A percentile compares a stretch with the other conserved stretches of the same genome.
Evolutionary conservation across 805 yeast species (phyloP).

Genomic region (Cyberlindnera euphorbiiphila): DNA sequence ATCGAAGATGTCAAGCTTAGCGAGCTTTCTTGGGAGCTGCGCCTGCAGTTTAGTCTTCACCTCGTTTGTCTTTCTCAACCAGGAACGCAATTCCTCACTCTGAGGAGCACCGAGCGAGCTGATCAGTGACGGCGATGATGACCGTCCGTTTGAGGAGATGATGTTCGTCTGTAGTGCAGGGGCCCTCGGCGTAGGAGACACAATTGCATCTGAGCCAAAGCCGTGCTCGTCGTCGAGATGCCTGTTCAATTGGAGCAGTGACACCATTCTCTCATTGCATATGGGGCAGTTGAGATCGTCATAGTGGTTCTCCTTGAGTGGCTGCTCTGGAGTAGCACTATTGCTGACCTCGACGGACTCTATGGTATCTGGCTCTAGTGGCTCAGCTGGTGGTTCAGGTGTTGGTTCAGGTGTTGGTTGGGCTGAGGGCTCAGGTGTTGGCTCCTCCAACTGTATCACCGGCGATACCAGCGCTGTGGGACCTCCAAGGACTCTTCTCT

Average conservation of each 20-base stretch:
- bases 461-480: neutral
- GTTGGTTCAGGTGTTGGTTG: conserved; percentile 7
- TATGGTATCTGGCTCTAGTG: conserved; percentile 13
- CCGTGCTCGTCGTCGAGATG: conserved; percentile 72
- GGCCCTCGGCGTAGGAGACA: conserved; percentile 1
- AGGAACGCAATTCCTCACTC: conserved; percentile 37
- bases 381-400: conserved; percentile 3
- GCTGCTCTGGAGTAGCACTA: neutral
- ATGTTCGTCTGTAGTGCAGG: neutral
- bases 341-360: conserved; percentile 11
- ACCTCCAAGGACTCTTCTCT: conserved; percentile 5
- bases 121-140: conserved; percentile 5
- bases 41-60: conserved; percentile 36
- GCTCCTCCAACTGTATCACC: no score
- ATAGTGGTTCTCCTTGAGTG: conserved; percentile 3
- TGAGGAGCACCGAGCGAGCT: conserved; percentile 10
- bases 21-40: conserved; percentile 34
- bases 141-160: neutral
- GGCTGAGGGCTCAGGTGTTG: neutral
- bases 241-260: conserved; percentile 51
- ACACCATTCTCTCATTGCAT: conserved; percentile 56
- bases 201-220: conserved; percentile 19
- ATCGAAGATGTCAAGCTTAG: conserved; percentile 50
- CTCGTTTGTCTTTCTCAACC: conserved; percentile 40
- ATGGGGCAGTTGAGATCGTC: conserved; percentile 55